Base-by-base conservation (phyloP, 352 stramenopile genomes). In the Globisporangium acanthophoron region DNA sequence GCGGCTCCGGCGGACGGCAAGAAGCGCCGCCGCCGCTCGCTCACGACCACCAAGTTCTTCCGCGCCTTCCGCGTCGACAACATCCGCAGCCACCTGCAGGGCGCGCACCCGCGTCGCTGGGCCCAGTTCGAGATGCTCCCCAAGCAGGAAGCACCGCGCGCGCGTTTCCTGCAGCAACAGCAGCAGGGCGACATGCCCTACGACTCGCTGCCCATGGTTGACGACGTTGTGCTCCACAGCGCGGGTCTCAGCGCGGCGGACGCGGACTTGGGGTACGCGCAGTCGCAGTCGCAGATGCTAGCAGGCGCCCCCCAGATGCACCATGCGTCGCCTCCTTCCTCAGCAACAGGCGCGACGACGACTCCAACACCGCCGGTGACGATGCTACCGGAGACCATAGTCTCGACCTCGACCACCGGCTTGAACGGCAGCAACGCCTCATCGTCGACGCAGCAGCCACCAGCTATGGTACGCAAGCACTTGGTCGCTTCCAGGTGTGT, bases 41-140 rank as follows among this genome's bases (percentile, higher is more conserved):
- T 91, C 35, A 94, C 84, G 46, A 94, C 84, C 44, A 91, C 78
- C 60, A 94, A 94, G 73, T 94, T 92, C 64, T 94, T 94, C 63
- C 81, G 84, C 31, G 73, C 84, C 5, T 94, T 91, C 61, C 80
- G 84, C 13, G 76, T 94, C 13, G 84, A 94, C 70, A 94, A 94
- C 58, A 92, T 94, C 63, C 84, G 84, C 47, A 94, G 81, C 66
- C 84, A 94, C 52, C 51, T 94, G 62, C 78, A 85, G n/a, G 76
- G 78, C 21, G 80, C 84, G 16, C 81, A 92, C 51, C 84, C 81
- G 29, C 72, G 78, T 2, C 81, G 81, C 15, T 94, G 84, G 84
- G 67, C 73, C 9, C 81, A 91, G 56, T 94, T 86, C 54, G 80
- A 94, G 52, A 62, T 86, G 65, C 76, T 94, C 9, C 81, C 84